Base-by-base conservation (phyloP, 768 basidiomycete species). In the Calocera cornea region DNA sequence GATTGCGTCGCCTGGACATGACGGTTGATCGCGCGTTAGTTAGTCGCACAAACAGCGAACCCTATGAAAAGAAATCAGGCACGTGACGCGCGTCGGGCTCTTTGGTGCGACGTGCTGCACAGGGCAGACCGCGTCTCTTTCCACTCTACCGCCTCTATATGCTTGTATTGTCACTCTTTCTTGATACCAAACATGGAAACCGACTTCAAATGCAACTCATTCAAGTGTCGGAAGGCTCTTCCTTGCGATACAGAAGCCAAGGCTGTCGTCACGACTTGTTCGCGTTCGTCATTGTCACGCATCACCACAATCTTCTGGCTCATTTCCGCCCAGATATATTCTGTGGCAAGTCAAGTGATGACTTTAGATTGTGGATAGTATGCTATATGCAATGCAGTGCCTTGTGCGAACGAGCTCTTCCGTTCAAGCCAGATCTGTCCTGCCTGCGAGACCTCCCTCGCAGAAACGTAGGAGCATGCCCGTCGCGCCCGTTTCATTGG, bases 371-470 rank as follows among this genome's bases (percentile, higher is more conserved):
- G 41, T 64, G 41, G 44, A 38, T 40, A 38, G 8, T 50, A 11
- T 70, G 22, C 44, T 33, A 36, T 40, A 24, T 33, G 29, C 65
- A 44, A 47, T 64, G 27, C 67, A 90, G 90, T 91, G 66, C 87
- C 88, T 31, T 93, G 91, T 74, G 91, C 91, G 29, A 91, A 90
- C 73, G 88, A 91, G 73, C 75, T 90, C 33, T 93, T 93, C 76
- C 88, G 84, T 69, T 79, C 84, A 7, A 83, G 89, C 11, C 84
- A 89, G 47, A 80, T 91, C 36, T 92, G 91, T 74, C 90, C 91
- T 72, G 90, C 91, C 64, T 93, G 90, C 74, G 90, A 92, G 74
- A 89, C 89, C 0, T 81, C 83, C 50, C 78, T 93, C 63, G 83
- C 83, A 1, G 91, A 93, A 76, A 89, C 90, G 90, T 91, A 74